Evolutionary conservation across 73 alveolate species (phyloP).

Genomic region (Uronychia setigera): DNA sequence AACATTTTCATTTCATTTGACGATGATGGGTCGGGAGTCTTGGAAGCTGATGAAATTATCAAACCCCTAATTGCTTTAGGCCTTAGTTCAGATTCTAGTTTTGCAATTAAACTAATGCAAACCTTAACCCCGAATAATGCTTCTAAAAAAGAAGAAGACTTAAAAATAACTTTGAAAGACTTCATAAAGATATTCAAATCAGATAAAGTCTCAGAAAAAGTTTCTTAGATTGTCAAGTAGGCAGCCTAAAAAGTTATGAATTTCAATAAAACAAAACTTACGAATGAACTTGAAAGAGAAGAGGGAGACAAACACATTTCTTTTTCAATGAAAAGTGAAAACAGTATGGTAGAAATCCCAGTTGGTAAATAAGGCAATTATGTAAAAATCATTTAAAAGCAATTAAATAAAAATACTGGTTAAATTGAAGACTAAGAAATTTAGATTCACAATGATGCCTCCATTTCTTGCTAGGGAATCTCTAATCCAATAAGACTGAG

Average conservation of each 20-base stretch:
- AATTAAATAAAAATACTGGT: no score
- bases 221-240: not conserved
- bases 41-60: slow-evolving; percentile 57
- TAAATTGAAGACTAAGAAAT: no score
- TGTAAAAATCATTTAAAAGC: no score
- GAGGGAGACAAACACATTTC: not conserved
- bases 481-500: no score
- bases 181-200: slow-evolving; percentile 56
- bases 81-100: slow-evolving; percentile 49
- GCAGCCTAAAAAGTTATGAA: not conserved
- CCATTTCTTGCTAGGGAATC: no score
- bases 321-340: not conserved
- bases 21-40: slow-evolving; percentile 62
- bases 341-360: not conserved
- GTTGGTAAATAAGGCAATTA: no score
- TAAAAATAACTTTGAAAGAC: slow-evolving; percentile 57
- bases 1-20: slow-evolving; percentile 66
- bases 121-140: slow-evolving; percentile 35
- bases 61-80: slow-evolving; percentile 57
- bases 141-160: slow-evolving; percentile 39
- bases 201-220: slow-evolving; percentile 26
- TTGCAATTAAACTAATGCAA: slow-evolving; percentile 47
- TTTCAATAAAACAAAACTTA: not conserved
- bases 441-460: no score
- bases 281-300: not conserved